A percentile compares a stretch with the other conserved stretches of the same genome.
Evolutionary conservation across 345 rosid species (phyloP).

Genomic region (Sonneratia caseolaris): DNA sequence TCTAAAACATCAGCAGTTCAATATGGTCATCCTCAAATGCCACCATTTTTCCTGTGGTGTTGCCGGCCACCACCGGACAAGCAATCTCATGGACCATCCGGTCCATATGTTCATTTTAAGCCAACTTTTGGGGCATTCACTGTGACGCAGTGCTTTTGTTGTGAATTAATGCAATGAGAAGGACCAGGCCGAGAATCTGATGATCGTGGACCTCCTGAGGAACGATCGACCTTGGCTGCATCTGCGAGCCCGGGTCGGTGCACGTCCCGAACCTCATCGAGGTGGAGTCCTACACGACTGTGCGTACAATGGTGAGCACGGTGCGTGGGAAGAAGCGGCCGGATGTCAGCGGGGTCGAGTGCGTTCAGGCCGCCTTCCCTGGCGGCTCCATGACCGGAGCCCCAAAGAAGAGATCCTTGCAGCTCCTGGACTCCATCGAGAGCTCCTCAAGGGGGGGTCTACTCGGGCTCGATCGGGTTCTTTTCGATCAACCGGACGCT

Average conservation of each 20-base stretch:
- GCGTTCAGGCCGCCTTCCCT: conserved; percentile 80
- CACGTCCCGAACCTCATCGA: conserved; percentile 89
- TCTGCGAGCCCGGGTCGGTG: conserved; percentile 82
- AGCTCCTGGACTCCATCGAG: conserved; percentile 72
- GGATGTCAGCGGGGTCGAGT: conserved; percentile 52
- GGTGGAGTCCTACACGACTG: conserved; percentile 89
- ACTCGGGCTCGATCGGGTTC: conserved; percentile 88
- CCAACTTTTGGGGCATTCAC: no score
- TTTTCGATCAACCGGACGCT: conserved; percentile 75
- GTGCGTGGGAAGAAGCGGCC: conserved; percentile 52
- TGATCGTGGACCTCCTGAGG: conserved; percentile 94
- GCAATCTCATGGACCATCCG: no score
- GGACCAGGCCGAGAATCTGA: conserved; percentile 92
- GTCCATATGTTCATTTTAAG: no score
- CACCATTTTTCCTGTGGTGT: no score
- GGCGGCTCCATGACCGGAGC: conserved; percentile 99
- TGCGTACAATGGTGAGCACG: conserved; percentile 95
- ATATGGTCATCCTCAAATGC: no score
- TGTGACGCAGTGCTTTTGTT: no score
- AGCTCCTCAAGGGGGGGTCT: conserved; percentile 75
- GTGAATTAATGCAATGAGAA: conserved; percentile 49
- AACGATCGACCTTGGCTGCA: conserved; percentile 94
- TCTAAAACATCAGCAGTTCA: no score
- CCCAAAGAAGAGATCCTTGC: conserved; percentile 84
- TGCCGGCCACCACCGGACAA: no score